Conservation (phyloP, 176 grass and related monocot species). For the Triticum aestivum region DNA sequence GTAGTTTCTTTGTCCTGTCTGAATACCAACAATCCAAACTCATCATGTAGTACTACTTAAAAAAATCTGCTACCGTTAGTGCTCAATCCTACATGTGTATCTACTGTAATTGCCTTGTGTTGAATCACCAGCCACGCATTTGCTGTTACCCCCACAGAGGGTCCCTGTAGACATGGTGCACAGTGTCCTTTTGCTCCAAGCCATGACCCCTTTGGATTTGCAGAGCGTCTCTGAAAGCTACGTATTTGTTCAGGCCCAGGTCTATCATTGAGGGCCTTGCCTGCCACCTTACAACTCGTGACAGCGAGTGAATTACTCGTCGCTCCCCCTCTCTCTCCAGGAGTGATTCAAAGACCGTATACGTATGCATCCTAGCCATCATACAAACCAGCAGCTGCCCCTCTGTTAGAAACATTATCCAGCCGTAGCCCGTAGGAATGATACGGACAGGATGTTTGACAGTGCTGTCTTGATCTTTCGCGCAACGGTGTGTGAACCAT, state of each 20-base stretch:
- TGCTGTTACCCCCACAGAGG: conserved; percentile 38
- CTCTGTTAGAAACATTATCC: conserved; percentile 48
- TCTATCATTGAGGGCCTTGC: conserved; percentile 55
- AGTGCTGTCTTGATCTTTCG: conserved; percentile 19
- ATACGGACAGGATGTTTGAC: conserved; percentile 28
- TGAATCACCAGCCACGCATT: conserved; percentile 41
- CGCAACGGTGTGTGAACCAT: conserved; percentile 11
- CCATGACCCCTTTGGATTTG: conserved; percentile 71
- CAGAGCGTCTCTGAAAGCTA: conserved; percentile 73
- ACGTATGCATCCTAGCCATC: conserved; percentile 74
- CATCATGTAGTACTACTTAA: not conserved
- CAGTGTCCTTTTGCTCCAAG: conserved; percentile 66
- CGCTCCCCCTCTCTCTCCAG: conserved; percentile 18
- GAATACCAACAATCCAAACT: conserved; percentile 10
- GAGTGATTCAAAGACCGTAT: conserved; percentile 65
- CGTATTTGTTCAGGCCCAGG: conserved; percentile 54
- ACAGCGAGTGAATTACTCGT: conserved; percentile 47
- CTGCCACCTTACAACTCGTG: conserved; percentile 52
- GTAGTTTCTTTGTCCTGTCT: not conserved
- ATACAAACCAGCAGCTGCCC: conserved; percentile 51
- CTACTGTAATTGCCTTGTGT: conserved; percentile 33
- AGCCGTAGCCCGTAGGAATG: conserved; percentile 15
- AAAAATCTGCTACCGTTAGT: conserved; percentile 18
- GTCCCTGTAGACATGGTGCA: conserved; percentile 58
- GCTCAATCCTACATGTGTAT: conserved; percentile 5